These are phyloP conservation scores for Apiospora phragmitis DNA, from an alignment of 2,329 filamentous ascomycete genomes.

Conservation along the genomic window DNA sequence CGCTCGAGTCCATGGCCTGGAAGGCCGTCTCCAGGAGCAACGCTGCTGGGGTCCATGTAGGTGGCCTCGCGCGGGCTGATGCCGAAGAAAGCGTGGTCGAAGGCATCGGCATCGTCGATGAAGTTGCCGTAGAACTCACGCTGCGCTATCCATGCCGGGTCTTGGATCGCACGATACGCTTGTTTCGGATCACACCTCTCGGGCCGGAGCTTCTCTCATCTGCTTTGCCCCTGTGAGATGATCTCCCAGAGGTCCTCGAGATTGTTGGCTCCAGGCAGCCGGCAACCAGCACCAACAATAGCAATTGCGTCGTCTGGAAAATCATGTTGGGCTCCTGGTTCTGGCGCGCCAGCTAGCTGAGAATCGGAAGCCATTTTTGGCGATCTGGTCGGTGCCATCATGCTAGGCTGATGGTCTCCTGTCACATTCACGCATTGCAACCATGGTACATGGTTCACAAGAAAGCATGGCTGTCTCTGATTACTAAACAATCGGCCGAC, in stretches of 20 bases:
- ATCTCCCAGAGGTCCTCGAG: slow-evolving; percentile 13
- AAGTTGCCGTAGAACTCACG: slow-evolving; percentile 26
- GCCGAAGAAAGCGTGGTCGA: slow-evolving; percentile 31
- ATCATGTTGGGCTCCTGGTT: neutral
- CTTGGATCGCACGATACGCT: neutral
- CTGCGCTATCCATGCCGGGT: slow-evolving; percentile 12
- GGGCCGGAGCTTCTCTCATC: neutral
- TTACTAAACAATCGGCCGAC: too few species aligned
- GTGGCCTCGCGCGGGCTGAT: slow-evolving; percentile 27
- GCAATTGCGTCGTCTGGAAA: slow-evolving; percentile 3
- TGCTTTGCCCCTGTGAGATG: neutral
- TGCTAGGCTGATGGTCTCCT: too few species aligned
- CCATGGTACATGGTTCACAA: too few species aligned
- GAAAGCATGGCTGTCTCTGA: too few species aligned
- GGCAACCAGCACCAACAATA: neutral
- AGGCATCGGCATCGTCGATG: slow-evolving; percentile 20
- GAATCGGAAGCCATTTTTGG: too few species aligned
- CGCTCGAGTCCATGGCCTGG: slow-evolving; percentile 21
- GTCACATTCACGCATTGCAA: too few species aligned
- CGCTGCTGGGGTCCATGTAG: slow-evolving; percentile 32
- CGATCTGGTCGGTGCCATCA: too few species aligned
- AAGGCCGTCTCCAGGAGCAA: slow-evolving; percentile 22
- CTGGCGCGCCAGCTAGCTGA: too few species aligned
- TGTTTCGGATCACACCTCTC: slow-evolving; percentile 14
- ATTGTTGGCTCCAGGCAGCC: slow-evolving; percentile 9